phyloP scores from a whole-genome alignment of 1,284 basidiomycete species.

The Austroboletus novae-zelandiae region DNA sequence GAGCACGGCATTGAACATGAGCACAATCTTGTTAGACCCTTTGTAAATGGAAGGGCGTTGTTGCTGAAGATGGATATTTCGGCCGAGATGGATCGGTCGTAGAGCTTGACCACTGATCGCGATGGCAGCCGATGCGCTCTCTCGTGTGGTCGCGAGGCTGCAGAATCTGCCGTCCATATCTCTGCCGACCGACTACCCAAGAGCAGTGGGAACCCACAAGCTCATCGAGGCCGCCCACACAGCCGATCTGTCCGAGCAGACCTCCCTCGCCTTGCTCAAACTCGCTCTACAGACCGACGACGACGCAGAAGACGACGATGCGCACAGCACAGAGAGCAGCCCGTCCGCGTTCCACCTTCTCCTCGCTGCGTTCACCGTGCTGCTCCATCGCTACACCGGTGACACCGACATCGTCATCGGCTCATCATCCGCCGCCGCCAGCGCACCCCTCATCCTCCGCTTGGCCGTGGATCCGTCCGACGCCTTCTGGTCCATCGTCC shows the following conservation, averaged over 20 bases:
- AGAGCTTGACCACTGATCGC: conserved; percentile 1
- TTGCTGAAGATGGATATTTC: too few relatives aligned
- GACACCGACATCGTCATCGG: conserved; percentile 95
- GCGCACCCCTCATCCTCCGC: conserved; percentile 83
- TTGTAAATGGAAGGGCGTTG: too few relatives aligned
- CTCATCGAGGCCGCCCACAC: conserved; percentile 78
- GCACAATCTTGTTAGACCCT: too few relatives aligned
- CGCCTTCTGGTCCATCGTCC: conserved; percentile 92
- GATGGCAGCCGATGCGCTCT: conserved; percentile 43
- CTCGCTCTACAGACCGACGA: conserved; percentile 69
- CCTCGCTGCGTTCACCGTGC: conserved; percentile 85
- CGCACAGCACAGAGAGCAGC: conserved; percentile 39
- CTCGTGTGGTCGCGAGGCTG: conserved; percentile 58
- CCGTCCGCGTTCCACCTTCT: conserved; percentile 92
- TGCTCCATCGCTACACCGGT: conserved; percentile 94
- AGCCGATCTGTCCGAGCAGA: conserved; percentile 63
- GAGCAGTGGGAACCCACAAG: conserved; percentile 71
- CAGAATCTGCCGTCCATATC: conserved; percentile 87
- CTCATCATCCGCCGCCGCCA: conserved; percentile 79
- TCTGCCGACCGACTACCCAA: conserved; percentile 94
- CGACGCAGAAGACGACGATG: conserved; percentile 52
- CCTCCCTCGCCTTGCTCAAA: conserved; percentile 70
- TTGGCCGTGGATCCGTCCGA: conserved; percentile 84
- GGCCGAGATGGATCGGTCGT: too few relatives aligned
- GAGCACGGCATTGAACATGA: too few relatives aligned